A percentile compares a stretch with the other conserved stretches of the same genome.
These are phyloP conservation scores for Ophiostoma tasmaniense DNA, from an alignment of 2,329 filamentous ascomycete genomes.

Conservation along the genomic window DNA sequence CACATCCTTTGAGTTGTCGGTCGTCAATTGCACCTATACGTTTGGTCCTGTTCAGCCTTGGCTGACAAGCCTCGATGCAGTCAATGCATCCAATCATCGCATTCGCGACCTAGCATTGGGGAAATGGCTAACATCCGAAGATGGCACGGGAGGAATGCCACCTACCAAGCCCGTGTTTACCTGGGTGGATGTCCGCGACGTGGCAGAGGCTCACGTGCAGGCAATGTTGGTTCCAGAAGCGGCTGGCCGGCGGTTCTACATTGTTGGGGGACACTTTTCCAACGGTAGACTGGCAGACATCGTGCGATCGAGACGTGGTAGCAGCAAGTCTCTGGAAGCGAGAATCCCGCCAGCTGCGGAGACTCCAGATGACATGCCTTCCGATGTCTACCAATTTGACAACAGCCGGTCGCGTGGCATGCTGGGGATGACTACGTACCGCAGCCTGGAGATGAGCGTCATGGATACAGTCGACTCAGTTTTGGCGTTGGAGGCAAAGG, in stretches of 20 bases:
- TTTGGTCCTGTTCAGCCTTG: slow-evolving; percentile 58
- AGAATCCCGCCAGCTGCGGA: slow-evolving; percentile 29
- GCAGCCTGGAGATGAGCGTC: slow-evolving; percentile 48
- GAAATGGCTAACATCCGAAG: slow-evolving; percentile 36
- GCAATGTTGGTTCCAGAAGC: slow-evolving; percentile 26
- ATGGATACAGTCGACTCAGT: slow-evolving; percentile 47
- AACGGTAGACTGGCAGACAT: neutral
- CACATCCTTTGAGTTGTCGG: slow-evolving; percentile 45
- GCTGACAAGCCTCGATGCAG: slow-evolving; percentile 50
- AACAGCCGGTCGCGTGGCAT: slow-evolving; percentile 46
- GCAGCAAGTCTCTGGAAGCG: neutral
- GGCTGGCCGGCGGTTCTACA: slow-evolving; percentile 44
- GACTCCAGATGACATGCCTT: slow-evolving; percentile 34
- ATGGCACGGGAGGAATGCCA: slow-evolving; percentile 37
- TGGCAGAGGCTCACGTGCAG: slow-evolving; percentile 6
- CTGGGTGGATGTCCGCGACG: slow-evolving; percentile 10
- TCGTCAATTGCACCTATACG: slow-evolving; percentile 54
- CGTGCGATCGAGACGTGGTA: slow-evolving; percentile 51
- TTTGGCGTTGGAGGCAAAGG: slow-evolving; percentile 19
- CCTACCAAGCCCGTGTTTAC: slow-evolving; percentile 48
- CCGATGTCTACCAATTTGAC: slow-evolving; percentile 46
- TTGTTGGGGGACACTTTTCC: slow-evolving; percentile 32
- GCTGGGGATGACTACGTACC: slow-evolving; percentile 50
- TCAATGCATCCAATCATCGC: slow-evolving; percentile 67
- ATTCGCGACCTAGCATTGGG: slow-evolving; percentile 57